These are phyloP conservation scores for Paramecium bursaria DNA, from an alignment of 73 alveolate genomes.

Conservation along the genomic window DNA sequence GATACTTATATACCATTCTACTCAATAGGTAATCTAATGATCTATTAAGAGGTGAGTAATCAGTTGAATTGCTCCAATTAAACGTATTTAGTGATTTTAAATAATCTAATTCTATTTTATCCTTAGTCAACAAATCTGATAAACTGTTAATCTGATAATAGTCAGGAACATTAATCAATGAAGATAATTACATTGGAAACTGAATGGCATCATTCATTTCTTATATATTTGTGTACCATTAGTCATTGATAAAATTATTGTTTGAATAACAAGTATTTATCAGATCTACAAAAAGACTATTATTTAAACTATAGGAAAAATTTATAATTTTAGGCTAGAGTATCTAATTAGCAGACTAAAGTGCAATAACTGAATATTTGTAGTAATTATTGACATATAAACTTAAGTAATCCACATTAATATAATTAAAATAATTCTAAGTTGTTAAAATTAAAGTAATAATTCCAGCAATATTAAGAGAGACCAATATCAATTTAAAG, in stretches of 20 bases:
- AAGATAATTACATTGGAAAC: neutral
- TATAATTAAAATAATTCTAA: slow-evolving; percentile 15
- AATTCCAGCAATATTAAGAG: slow-evolving; percentile 10
- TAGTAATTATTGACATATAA: neutral
- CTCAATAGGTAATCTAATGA: slow-evolving; percentile 15
- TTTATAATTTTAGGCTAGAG: neutral
- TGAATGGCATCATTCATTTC: neutral
- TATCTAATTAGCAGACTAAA: slow-evolving; percentile 17
- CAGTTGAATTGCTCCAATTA: neutral
- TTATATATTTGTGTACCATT: neutral
- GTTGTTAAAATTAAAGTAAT: slow-evolving; percentile 32
- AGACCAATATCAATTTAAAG: slow-evolving; percentile 2
- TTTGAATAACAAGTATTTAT: neutral
- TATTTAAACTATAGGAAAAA: neutral
- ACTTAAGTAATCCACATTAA: slow-evolving; percentile 18
- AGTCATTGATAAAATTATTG: neutral
- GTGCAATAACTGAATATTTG: slow-evolving; percentile 8
- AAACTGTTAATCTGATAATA: neutral
- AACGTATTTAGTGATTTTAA: neutral
- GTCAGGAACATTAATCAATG: neutral
- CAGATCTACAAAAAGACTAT: neutral
- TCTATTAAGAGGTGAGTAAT: neutral
- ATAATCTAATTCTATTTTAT: slow-evolving; percentile 56
- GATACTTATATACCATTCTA: slow-evolving; percentile 15
- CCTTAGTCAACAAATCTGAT: neutral